phyloP scores from a whole-genome alignment of 1,284 basidiomycete species.

The Fomitopsis pinicola region DNA sequence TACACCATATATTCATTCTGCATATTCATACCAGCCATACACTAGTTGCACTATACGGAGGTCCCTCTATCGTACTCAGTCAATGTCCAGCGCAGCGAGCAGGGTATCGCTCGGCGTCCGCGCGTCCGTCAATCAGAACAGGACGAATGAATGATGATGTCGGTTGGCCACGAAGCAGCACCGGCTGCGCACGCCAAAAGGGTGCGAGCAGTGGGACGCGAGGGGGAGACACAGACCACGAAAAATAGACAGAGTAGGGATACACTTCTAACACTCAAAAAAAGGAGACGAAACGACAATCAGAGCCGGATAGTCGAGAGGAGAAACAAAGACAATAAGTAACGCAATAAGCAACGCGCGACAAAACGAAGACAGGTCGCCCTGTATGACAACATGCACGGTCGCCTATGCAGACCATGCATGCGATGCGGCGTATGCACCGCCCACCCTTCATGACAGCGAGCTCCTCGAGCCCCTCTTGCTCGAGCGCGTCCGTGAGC shows the following conservation, averaged over 20 bases:
- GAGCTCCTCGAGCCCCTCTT: slow-evolving; percentile 30
- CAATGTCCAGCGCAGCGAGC: slow-evolving; percentile 6
- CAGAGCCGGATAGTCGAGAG: slow-evolving; percentile 9
- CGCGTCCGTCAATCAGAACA: slow-evolving; percentile 19
- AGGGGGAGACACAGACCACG: slow-evolving; percentile 4
- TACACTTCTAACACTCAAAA: slow-evolving; percentile 9
- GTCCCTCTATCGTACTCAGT: slow-evolving; percentile 5
- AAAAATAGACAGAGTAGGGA: slow-evolving; percentile 3
- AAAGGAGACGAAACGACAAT: slow-evolving; percentile 9
- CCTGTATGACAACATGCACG: not conserved
- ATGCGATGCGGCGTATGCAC: slow-evolving; percentile 13
- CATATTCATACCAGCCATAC: slow-evolving; percentile 3
- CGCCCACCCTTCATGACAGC: slow-evolving; percentile 25
- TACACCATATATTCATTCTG: not conserved
- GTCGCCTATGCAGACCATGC: not conserved
- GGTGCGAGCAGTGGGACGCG: not conserved
- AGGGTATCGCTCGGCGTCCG: slow-evolving; percentile 19
- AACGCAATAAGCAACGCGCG: slow-evolving; percentile 13
- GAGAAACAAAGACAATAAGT: slow-evolving; percentile 25
- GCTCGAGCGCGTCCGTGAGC: slow-evolving; percentile 35
- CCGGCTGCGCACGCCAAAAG: not conserved
- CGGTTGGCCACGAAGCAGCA: slow-evolving; percentile 10
- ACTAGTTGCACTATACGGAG: slow-evolving; percentile 7
- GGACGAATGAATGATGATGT: slow-evolving; percentile 15
- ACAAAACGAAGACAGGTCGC: not conserved